Conservation (phyloP, 306 rosid genomes). For the Glycyrrhiza uralensis region DNA sequence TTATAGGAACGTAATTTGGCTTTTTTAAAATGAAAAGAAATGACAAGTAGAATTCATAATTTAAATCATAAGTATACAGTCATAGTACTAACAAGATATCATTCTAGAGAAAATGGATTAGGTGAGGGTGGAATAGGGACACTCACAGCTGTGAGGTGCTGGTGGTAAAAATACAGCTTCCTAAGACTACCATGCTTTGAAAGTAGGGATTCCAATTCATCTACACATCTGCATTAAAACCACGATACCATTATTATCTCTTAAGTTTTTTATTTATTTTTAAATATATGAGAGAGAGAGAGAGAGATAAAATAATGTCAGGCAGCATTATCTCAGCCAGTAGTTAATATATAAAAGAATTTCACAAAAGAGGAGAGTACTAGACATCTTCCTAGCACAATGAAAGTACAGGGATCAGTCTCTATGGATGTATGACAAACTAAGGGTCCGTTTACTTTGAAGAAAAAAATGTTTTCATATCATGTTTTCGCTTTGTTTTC, state of each 20-base stretch:
- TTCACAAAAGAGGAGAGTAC: neutral
- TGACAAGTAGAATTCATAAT: constrained; percentile 19
- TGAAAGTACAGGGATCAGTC: neutral
- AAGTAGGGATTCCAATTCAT: constrained; percentile 86
- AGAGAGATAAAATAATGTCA: neutral
- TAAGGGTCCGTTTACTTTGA: no score
- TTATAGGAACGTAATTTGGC: constrained; percentile 24
- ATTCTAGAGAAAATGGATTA: constrained; percentile 8
- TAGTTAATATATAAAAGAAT: neutral
- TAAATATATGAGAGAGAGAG: neutral
- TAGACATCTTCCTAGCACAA: neutral
- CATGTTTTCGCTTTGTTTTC: no score
- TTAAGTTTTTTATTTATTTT: neutral
- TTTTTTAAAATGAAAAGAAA: constrained; percentile 32
- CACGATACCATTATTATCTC: constrained; percentile 14
- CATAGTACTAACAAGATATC: constrained; percentile 4
- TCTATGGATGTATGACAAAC: neutral
- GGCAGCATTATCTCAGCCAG: neutral
- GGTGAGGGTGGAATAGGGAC: neutral
- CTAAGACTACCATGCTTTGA: constrained; percentile 92
- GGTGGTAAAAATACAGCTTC: constrained; percentile 91
- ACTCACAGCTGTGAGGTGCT: constrained; percentile 90
- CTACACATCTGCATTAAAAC: constrained; percentile 75
- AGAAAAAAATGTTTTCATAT: no score
- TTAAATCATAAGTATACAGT: constrained; percentile 12